Conservation (phyloP, 1,284 basidiomycete species). For the Caloboletus firmus region DNA sequence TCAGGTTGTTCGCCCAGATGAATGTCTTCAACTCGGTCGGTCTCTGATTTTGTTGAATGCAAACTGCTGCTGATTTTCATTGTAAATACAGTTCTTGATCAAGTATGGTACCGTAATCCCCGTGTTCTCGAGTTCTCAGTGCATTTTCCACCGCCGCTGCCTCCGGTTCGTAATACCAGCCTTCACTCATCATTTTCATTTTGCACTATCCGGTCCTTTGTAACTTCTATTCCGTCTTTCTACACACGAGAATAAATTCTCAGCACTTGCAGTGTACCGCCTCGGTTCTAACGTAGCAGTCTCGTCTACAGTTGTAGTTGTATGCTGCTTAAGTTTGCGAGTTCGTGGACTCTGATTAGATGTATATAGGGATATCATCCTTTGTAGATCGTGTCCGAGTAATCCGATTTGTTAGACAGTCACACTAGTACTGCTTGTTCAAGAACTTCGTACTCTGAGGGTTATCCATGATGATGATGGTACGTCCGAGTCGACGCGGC, state of each 20-base stretch:
- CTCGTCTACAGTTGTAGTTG: constrained; percentile 9
- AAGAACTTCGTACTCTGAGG: too few species aligned
- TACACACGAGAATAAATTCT: constrained; percentile 8
- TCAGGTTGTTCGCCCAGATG: constrained; percentile 6
- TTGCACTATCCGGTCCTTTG: constrained; percentile 6
- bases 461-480: constrained; percentile 1
- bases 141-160: constrained; percentile 4
- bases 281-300: constrained; percentile 1
- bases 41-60: not conserved
- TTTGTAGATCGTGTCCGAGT: constrained; percentile 5
- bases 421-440: too few species aligned
- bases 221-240: constrained; percentile 12
- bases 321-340: constrained; percentile 17
- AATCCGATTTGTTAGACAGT: not conserved
- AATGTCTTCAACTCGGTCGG: constrained; percentile 18
- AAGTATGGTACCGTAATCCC: constrained; percentile 17
- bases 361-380: constrained; percentile 9
- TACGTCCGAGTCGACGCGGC: constrained; percentile 24
- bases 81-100: constrained; percentile 12
- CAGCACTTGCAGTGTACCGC: constrained; percentile 12
- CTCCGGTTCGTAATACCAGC: constrained; percentile 19
- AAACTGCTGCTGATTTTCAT: constrained; percentile 5
- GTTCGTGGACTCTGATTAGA: constrained; percentile 19
- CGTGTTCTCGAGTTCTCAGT: constrained; percentile 6
- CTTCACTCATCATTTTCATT: constrained; percentile 5